Base-by-base conservation (phyloP, 139 green algal genomes). In the Ostreobium quekettii region DNA sequence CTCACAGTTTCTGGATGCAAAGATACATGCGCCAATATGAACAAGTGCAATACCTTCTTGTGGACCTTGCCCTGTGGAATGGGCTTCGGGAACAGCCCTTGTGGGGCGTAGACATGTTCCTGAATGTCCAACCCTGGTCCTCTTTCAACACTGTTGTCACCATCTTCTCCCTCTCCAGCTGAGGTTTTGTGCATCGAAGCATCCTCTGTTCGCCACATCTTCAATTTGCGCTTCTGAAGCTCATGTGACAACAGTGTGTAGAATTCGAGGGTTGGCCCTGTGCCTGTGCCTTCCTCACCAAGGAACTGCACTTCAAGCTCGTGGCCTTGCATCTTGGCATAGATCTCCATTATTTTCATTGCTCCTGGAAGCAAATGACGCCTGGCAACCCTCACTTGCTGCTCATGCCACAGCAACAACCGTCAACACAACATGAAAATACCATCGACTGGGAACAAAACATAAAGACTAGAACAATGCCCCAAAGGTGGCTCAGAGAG, bases 181-280 rank as follows among this genome's bases (percentile, higher is more conserved):
- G 5, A 49, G 49, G 38, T 76, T 5, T 53, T 64, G n/a, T 64
- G 68, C 8, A 72, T 64, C 4, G 47, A 60, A 28, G 83, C 5
- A 39, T 46, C 75, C 48, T 92, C 83, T 56, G 85, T 73, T 11
- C 93, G 82, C 93, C 93, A 98, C 72, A 98, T 83, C 66, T 77
- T 70, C 30, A 98, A 80, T 1, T 58, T 39, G 36, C 71, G 74
- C 26, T 75, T 64, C 81, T 95, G 90, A 46, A 98, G 82, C 77
- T 97, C 89, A 72, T 97, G 84, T 2, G 77, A 87, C 26, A 98
- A 74, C 66, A 98, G 82, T 29, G 93, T 96, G 85, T 96, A 98
- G 74, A 97, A 98, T 80, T 98, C 93, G 42, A 98, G 86, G 4
- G 93, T 98, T 47, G 93, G 93, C 3, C 93, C 93, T 60, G 97